A percentile compares a stretch with the other conserved stretches of the same genome.
phyloP scores from a whole-genome alignment of 1,139 yeast species.

The Casaregolazyma suthepensis region DNA sequence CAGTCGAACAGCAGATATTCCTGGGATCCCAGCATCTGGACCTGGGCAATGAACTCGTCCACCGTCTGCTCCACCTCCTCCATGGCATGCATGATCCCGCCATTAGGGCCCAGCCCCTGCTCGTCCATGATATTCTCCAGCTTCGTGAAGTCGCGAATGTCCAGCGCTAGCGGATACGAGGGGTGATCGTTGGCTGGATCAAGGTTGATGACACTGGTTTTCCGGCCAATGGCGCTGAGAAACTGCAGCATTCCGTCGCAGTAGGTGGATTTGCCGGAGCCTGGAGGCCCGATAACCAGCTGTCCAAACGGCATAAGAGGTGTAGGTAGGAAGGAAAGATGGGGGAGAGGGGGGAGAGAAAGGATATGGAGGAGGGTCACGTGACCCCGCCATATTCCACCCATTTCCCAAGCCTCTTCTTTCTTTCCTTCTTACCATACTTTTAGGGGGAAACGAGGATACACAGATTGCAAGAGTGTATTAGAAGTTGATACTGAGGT shows the following conservation, averaged over 20 bases:
- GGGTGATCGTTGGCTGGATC: conserved; percentile 92
- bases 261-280: conserved; percentile 93
- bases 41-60: conserved; percentile 55
- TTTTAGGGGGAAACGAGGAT: too few relatives aligned
- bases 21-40: conserved; percentile 51
- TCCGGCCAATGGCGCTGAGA: conserved; percentile 87
- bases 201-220: conserved; percentile 71
- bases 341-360: background rate
- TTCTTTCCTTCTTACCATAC: background rate
- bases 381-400: background rate
- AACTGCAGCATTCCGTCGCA: conserved; percentile 90
- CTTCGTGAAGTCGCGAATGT: conserved; percentile 80
- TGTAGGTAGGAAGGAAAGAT: background rate
- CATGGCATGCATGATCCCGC: conserved; percentile 85
- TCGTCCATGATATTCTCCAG: conserved; percentile 88
- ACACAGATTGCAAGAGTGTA: too few relatives aligned
- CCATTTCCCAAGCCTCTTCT: background rate
- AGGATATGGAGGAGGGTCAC: background rate
- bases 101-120: conserved; percentile 84
- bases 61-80: conserved; percentile 51
- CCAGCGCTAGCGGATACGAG: conserved; percentile 79
- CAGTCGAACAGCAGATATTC: conserved; percentile 88
- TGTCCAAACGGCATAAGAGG: conserved; percentile 61
- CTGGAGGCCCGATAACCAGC: conserved; percentile 96
- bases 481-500: too few relatives aligned